Evolutionary conservation across 768 basidiomycete genomes (phyloP), one percentile per base, ranked within the genome.

Genomic region (Pulveroboletus sp.): DNA sequence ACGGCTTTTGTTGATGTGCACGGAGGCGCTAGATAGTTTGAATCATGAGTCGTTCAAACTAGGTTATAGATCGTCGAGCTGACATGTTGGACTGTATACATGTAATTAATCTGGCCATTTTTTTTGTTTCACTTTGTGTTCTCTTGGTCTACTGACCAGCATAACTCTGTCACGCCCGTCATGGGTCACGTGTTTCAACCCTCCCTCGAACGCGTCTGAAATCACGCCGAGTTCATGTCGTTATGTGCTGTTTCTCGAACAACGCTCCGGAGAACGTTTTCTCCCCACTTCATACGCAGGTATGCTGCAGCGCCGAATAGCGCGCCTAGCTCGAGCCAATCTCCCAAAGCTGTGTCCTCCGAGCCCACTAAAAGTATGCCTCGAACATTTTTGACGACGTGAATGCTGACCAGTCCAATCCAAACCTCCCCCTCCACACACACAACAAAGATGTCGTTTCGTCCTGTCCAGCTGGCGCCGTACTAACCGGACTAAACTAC

Each of bases 401-500:
- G 28, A 41, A n/a, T n/a, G n/a, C 42, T 48, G 43, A 54, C 18
- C 26, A 11, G 15, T 9, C 15, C 30, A 17, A n/a, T n/a, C n/a
- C 15, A 27, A 30, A 30, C 9, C 5, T 8, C 8, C 30, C 4
- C 30, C 31, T 11, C 31, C 14, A 26, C 31, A 14, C 5, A 5
- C 9, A 26, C 15, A 15, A 14, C 37, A 33, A n/a, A 58, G 61
- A 65, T 41, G 43, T 56, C 47, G 27, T 59, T 47, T 91, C 89
- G 4, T 83, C 84, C 28, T 93, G 90, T 66, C 60, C 76, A 7
- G 71, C 81, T 13, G 84, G 86, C 50, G 93, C 90, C 8, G 71
- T 88, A 5, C 65, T 96, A n/a, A 73, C 73, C n/a, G 93, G 92
- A 3, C 62, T 89, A 6, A 84, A 87, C 59, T 92, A 89, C 60